Base-by-base conservation (phyloP, 2,329 filamentous ascomycete genomes). In the Colletotrichum theobromicola region DNA sequence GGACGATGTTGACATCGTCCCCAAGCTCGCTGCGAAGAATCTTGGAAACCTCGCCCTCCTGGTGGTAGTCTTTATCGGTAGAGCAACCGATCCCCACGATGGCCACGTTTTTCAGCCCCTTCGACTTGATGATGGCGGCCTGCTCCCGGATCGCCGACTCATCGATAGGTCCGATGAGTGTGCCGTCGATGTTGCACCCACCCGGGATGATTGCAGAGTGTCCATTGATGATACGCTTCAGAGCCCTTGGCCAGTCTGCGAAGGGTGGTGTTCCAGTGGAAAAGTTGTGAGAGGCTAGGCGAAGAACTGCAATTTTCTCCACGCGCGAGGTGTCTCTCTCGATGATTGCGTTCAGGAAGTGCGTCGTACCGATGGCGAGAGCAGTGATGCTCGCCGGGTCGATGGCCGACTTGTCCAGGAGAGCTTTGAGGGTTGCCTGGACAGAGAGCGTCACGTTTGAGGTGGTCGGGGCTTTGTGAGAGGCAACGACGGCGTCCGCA, bases 341-440 rank as follows among this genome's bases (percentile, higher is more conserved):
- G 1, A 91, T 83, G 4, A 91, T 87, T 10, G 89, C 89, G 74
- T 91, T 92, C 77, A 91, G 85, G 77, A 91, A 91, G 74, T 91
- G 89, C 1, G 90, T 91, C 2, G 87, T 89, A 67, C 88, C 88
- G 75, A 90, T 89, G 4, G 87, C 88, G 16, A 90, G 85, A 74
- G 86, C 87, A 16, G 86, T 84, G 21, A 90, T 82, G 7, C 85
- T 79, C 0, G 79, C 77, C 1, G 85, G 82, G 53, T 78, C 74
- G 7, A 75, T 67, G 16, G 82, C 79, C 1, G 80, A 77, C 24
- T 73, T 66, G 58, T 72, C 67, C 74, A 90, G 84, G 83, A 89
- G 87, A 28, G 81, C 79, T 7, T 79, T 81, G 70, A 90, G 86
- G 50, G 85, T 85, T 62, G 84, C 81, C 64, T 82, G 84, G 77